phyloP scores from a whole-genome alignment of 2,329 filamentous ascomycete species.

The Juglanconis juglandina region DNA sequence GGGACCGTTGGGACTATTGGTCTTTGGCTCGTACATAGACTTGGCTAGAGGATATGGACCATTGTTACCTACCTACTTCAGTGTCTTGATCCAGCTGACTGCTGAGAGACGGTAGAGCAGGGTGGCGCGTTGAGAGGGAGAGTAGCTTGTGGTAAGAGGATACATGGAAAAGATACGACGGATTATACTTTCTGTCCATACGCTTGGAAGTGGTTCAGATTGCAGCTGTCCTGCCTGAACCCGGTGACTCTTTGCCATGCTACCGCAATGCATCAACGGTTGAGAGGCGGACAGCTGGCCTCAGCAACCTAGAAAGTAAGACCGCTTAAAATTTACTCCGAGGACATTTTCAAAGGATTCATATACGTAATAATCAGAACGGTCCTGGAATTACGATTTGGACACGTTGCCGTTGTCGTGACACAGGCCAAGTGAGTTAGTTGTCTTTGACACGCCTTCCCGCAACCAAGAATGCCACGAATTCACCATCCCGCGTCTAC shows the following conservation, averaged over 20 bases:
- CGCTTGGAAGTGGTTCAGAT: no score
- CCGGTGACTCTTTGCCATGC: no score
- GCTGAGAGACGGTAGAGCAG: not conserved
- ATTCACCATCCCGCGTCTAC: no score
- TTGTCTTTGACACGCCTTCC: not conserved
- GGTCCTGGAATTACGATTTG: not conserved
- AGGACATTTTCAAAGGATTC: not conserved
- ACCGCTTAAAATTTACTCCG: no score
- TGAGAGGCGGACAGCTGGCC: no score
- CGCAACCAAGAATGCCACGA: not conserved
- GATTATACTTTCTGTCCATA: no score
- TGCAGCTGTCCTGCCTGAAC: no score
- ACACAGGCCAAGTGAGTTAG: not conserved
- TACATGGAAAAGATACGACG: not conserved
- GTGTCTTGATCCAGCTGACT: not conserved
- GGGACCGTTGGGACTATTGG: no score
- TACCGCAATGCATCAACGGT: no score
- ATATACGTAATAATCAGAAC: not conserved
- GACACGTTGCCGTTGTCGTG: not conserved
- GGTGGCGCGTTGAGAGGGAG: not conserved
- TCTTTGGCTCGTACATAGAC: not conserved
- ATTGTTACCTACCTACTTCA: not conserved
- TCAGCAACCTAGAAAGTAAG: no score
- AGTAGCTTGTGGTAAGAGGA: not conserved
- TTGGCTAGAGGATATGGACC: not conserved